Base-by-base conservation (phyloP, 2,329 filamentous ascomycete genomes). In the Didymella glomerata region DNA sequence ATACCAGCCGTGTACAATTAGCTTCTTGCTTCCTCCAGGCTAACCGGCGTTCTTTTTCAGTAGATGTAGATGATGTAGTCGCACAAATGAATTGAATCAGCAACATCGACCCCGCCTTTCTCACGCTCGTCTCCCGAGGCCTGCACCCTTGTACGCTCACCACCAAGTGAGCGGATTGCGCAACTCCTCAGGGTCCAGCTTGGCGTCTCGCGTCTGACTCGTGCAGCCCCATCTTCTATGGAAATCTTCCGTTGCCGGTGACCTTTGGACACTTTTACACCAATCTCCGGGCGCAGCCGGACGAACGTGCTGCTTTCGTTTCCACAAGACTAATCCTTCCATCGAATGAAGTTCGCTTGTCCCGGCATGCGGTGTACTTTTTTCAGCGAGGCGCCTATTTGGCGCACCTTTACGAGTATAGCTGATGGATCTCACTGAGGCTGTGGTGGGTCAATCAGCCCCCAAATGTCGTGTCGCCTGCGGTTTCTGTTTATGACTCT, bases 401-500 rank as follows among this genome's bases (percentile, higher is more conserved):
- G 50, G 50, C 50, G 50, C 27, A 30, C 41, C 50, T 36, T 47
- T 50, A 57, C 28, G 42, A 62, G 54, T 40, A 54, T 59, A 62
- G 62, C 58, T 57, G 49, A 54, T 48, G 44, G 46, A 55, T 47
- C 41, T 58, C 41, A 60, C 52, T 61, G 49, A 60, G 46, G 54
- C 45, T 57, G 46, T 58, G 48, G 52, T 48, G 50, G 49, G 25
- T 51, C 56, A 57, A 60, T 49, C 52, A 42, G 59, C 57, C 60
- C 60, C 60, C 52, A 48, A 49, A 38, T 62, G 60, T 58, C 56
- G 57, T 70, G 54, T 56, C 45, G 59, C 54, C 16, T 32, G 27
- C 38, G 52, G 53, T 42, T 41, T 46, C 51, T 68, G 49, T 55
- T 58, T 48, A 61, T 48, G 40, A 51, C 25, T 53, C 18, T 57